Conservation (phyloP, 1,284 basidiomycete genomes). For the Rhizoctonia solani region DNA sequence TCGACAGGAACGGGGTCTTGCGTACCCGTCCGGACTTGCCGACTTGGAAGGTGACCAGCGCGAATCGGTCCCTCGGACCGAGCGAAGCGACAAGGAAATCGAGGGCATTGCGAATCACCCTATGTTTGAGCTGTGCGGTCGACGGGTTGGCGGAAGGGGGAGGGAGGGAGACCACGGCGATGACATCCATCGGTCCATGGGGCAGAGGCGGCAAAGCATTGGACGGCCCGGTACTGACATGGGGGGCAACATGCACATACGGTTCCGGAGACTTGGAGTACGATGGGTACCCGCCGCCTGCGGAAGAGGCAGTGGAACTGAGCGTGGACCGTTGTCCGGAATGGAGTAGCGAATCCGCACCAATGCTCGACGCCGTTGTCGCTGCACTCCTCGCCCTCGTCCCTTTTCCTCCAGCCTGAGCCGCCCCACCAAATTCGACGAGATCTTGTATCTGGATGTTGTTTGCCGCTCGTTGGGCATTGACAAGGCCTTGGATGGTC, state of each 20-base stretch:
- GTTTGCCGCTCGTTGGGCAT: conserved; percentile 39
- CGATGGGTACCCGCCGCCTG: conserved; percentile 44
- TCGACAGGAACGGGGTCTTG: conserved; percentile 84
- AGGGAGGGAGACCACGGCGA: conserved; percentile 88
- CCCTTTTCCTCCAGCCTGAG: neutral
- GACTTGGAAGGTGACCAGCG: conserved; percentile 87
- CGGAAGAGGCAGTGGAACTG: conserved; percentile 51
- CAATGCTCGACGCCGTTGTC: conserved; percentile 46
- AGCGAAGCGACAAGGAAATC: conserved; percentile 82
- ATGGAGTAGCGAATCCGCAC: conserved; percentile 54
- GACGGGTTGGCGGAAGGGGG: conserved; percentile 59
- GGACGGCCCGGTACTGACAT: conserved; percentile 72
- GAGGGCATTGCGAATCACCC: conserved; percentile 82
- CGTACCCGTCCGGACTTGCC: conserved; percentile 77
- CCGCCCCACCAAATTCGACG: conserved; percentile 33
- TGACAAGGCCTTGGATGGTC: conserved; percentile 59
- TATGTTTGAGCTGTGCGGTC: conserved; percentile 79
- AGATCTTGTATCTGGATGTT: conserved; percentile 42
- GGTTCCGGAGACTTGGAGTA: conserved; percentile 52
- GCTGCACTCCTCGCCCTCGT: conserved; percentile 3
- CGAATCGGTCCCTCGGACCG: conserved; percentile 75
- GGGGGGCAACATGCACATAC: conserved; percentile 57
- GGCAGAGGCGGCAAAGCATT: conserved; percentile 77
- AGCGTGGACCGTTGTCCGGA: conserved; percentile 57
- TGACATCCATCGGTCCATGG: conserved; percentile 89